phyloP scores from a whole-genome alignment of 371 early-diverging fungal species.

The Entomophthora muscae region DNA sequence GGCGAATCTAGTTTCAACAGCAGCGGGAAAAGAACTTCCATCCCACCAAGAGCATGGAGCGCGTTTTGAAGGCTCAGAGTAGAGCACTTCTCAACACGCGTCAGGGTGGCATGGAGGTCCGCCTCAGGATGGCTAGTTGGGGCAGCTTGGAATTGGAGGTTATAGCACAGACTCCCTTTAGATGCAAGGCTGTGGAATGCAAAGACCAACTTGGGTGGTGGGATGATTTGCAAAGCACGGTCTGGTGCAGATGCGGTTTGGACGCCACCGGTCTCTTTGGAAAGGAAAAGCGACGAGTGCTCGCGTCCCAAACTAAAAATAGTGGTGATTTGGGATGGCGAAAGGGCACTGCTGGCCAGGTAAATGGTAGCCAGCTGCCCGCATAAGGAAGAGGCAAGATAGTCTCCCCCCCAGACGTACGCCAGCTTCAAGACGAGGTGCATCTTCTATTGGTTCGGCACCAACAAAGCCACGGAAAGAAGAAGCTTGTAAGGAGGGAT shows the following conservation, averaged over 20 bases:
- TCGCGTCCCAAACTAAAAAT: constrained; percentile 11
- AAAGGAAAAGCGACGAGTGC: constrained; percentile 7
- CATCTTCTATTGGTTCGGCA: not conserved
- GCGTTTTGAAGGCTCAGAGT: constrained; percentile 25
- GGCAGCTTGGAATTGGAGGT: constrained; percentile 12
- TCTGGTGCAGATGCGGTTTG: not conserved
- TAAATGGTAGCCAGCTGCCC: constrained; percentile 13
- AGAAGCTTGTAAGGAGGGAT: constrained; percentile 18
- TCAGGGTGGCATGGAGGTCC: constrained; percentile 10
- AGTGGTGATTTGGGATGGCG: constrained; percentile 5
- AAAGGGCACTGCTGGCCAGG: constrained; percentile 4
- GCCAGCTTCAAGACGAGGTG: not conserved
- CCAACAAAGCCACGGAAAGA: constrained; percentile 10
- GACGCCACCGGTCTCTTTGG: not conserved
- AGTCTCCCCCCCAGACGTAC: not conserved
- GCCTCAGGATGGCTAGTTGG: constrained; percentile 2
- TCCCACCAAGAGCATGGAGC: constrained; percentile 26
- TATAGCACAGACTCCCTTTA: constrained; percentile 17
- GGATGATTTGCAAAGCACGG: constrained; percentile 2
- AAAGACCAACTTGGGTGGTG: constrained; percentile 9
- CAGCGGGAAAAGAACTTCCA: constrained; percentile 26
- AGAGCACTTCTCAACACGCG: constrained; percentile 18
- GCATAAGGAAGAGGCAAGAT: constrained; percentile 9
- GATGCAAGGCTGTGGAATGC: constrained; percentile 18
- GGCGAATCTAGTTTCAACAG: constrained; percentile 20